Conservation (phyloP, 352 stramenopile genomes). For the Phytophthora cryptogea region DNA sequence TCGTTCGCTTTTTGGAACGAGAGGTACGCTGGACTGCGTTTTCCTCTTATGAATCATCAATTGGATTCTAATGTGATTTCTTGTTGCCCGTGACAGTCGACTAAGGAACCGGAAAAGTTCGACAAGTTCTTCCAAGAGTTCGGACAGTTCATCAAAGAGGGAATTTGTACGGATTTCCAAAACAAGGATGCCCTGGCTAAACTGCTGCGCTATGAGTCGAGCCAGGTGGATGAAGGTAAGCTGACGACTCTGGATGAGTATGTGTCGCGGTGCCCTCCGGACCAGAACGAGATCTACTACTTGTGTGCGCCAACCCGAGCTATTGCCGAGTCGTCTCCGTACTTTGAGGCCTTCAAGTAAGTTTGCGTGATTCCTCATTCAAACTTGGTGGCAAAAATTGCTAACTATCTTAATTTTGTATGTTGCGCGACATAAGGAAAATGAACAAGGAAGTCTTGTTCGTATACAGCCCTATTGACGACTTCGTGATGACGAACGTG, state of each 20-base stretch:
- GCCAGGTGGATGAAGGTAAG: slow-evolving; percentile 90
- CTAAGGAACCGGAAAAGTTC: slow-evolving; percentile 96
- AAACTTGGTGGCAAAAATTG: neutral
- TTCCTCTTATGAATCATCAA: neutral
- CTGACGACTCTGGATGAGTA: slow-evolving; percentile 99
- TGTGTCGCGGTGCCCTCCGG: slow-evolving; percentile 92
- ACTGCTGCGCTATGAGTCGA: slow-evolving; percentile 98
- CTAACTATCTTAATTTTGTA: neutral
- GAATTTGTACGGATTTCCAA: slow-evolving; percentile 95
- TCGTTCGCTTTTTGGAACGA: slow-evolving; percentile 90
- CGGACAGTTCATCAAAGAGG: slow-evolving; percentile 98
- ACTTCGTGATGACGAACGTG: slow-evolving; percentile 99
- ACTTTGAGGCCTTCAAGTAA: slow-evolving; percentile 99
- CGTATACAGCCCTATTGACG: slow-evolving; percentile 98
- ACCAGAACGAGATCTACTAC: slow-evolving; percentile 99
- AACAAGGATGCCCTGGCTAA: slow-evolving; percentile 95
- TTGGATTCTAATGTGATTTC: neutral
- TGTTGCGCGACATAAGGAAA: slow-evolving; percentile 50
- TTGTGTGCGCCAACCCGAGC: slow-evolving; percentile 95
- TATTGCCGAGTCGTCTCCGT: slow-evolving; percentile 96
- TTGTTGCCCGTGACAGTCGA: slow-evolving; percentile 50
- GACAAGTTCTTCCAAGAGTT: slow-evolving; percentile 99
- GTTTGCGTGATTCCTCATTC: slow-evolving; percentile 11
- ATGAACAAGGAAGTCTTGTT: slow-evolving; percentile 97
- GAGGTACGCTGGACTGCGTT: slow-evolving; percentile 38